Base-by-base conservation (phyloP, 768 basidiomycete genomes). In the Suillus decipiens region DNA sequence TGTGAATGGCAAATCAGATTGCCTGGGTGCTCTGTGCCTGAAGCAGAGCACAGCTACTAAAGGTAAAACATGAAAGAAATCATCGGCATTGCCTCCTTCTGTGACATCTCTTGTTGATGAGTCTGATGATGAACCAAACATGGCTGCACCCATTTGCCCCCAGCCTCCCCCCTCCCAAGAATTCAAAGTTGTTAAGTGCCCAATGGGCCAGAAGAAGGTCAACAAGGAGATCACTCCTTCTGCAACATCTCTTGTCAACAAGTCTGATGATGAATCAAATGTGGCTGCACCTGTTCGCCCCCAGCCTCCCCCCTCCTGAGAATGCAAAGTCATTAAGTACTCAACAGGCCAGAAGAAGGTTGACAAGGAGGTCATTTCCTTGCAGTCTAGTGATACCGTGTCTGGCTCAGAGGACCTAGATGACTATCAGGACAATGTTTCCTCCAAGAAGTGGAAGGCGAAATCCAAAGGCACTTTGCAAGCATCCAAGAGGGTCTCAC, bases 401-500 rank as follows among this genome's bases (percentile, higher is more conserved):
- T 47, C 45, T 47, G 45, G n/a, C 45, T 47, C 45, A 47, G 45
- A 47, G 10, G 45, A 22, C 45, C 43, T 9, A 3, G n/a, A n/a
- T 3, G n/a, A 47, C 10, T 47, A 47, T 11, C 10, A 47, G 22
- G 45, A 22, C n/a, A 2, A 47, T 12, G 1, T 5, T 47, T 47
- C n/a, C n/a, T 47, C 45, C 45, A 47, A 47, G 22, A 47, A 47
- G 10, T 11, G 4, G n/a, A 47, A 47, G n/a, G 45, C 4, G 1
- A 47, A 47, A 47, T 47, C 45, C 0, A n/a, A 47, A 10, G 45
- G 45, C 45, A 1, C 45, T n/a, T 47, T 4, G 4, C 5, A n/a
- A 47, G 45, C 45, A 47, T 47, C 45, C 43, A 43, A 43, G 43
- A 43, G 43, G 43, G 41, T 42, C 41, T 43, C 43, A 43, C 45